phyloP scores from a whole-genome alignment of 768 basidiomycete species.

The Naganishia vishniacii region DNA sequence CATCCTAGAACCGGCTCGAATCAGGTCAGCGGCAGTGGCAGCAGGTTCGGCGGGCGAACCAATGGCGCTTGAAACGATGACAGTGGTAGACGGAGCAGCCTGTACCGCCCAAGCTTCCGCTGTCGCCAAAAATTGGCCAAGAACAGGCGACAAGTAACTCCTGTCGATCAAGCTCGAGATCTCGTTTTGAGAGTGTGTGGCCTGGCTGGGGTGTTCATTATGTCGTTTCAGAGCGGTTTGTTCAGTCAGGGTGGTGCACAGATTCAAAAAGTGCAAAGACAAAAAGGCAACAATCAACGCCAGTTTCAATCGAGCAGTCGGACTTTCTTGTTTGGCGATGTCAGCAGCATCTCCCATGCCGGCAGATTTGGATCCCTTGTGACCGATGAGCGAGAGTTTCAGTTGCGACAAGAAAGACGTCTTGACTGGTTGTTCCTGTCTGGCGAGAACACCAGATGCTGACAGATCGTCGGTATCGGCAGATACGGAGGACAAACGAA shows the following conservation, averaged over 20 bases:
- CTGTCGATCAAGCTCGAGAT: conserved; percentile 49
- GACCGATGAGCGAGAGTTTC: conserved; percentile 48
- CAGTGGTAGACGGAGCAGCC: conserved; percentile 12
- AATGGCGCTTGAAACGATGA: conserved; percentile 19
- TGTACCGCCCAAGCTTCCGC: conserved; percentile 39
- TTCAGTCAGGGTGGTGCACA: conserved; percentile 80
- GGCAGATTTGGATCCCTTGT: conserved; percentile 27
- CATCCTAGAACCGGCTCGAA: conserved; percentile 33
- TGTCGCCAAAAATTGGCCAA: conserved; percentile 46
- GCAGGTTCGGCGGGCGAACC: conserved; percentile 45
- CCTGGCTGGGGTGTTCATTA: conserved; percentile 37
- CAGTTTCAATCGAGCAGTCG: conserved; percentile 79
- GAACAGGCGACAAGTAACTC: conserved; percentile 53
- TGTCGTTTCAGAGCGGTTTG: conserved; percentile 56
- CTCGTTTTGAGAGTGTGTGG: conserved; percentile 49
- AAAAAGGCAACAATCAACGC: conserved; percentile 90
- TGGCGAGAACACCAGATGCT: conserved; percentile 5
- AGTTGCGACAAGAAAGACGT: conserved; percentile 41
- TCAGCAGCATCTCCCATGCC: conserved; percentile 23
- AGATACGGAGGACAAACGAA: neutral
- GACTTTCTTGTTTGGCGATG: conserved; percentile 59
- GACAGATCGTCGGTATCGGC: conserved; percentile 1
- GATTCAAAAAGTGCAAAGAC: conserved; percentile 81
- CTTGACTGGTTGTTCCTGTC: conserved; percentile 21
- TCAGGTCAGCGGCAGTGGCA: conserved; percentile 26